Evolutionary conservation across 2,329 filamentous ascomycete species (phyloP).

Genomic region (Trichoderma sp.): DNA sequence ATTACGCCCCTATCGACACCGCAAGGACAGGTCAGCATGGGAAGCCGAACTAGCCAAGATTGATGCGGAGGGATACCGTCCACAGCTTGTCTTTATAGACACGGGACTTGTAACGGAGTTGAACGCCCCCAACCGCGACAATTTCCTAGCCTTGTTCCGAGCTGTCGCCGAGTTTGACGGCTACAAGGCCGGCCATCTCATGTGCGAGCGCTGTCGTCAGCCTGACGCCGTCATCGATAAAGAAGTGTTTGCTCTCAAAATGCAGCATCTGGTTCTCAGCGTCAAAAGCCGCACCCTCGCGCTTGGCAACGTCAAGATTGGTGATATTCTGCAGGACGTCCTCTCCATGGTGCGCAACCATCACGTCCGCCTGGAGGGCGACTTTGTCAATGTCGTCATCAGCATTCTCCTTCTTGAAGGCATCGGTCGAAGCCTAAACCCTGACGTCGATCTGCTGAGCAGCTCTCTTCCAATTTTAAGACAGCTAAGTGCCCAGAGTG

Average conservation of each 20-base stretch:
- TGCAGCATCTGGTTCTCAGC: constrained; percentile 92
- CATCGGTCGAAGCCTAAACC: constrained; percentile 85
- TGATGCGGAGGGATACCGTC: constrained; percentile 84
- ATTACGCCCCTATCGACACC: constrained; percentile 70
- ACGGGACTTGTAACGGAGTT: constrained; percentile 94
- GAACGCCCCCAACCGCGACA: constrained; percentile 80
- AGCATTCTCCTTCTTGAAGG: constrained; percentile 92
- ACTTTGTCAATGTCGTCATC: constrained; percentile 98
- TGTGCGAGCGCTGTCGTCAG: constrained; percentile 94
- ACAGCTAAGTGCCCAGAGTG: constrained; percentile 79
- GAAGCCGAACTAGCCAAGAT: constrained; percentile 72
- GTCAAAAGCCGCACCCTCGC: constrained; percentile 92
- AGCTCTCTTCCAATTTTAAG: constrained; percentile 89
- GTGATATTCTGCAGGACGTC: constrained; percentile 90
- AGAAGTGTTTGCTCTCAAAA: constrained; percentile 90
- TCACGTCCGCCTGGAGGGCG: constrained; percentile 92
- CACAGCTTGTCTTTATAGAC: constrained; percentile 96
- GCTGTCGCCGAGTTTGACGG: constrained; percentile 96
- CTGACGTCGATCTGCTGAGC: constrained; percentile 80
- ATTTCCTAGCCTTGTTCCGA: constrained; percentile 95
- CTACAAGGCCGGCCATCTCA: constrained; percentile 90
- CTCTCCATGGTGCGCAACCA: constrained; percentile 88
- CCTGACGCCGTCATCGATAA: constrained; percentile 86
- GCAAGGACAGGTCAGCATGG: constrained; percentile 71
- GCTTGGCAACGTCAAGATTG: constrained; percentile 92